Percentiles rank a stretch among this genome's conserved stretches.
phyloP scores from a whole-genome alignment of 2,329 filamentous ascomycete species.

The Aspergillus pseudonomiae region DNA sequence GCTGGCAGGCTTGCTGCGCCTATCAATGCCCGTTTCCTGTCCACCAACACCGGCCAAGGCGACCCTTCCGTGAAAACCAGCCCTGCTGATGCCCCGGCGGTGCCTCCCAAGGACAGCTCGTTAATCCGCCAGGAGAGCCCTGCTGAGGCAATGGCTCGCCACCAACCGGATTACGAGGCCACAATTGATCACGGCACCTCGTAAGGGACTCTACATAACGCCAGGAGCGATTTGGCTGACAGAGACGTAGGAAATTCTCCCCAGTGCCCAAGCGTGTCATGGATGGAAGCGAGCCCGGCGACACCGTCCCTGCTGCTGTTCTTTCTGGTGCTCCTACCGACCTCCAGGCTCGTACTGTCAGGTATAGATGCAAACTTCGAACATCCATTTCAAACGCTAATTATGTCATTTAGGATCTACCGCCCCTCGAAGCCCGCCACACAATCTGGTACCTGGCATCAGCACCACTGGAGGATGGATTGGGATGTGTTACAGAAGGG shows the following conservation, averaged over 20 bases:
- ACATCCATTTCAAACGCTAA: slow-evolving; percentile 15
- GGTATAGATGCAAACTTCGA: slow-evolving; percentile 59
- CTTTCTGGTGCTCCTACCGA: slow-evolving; percentile 92
- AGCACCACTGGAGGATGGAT: slow-evolving; percentile 92
- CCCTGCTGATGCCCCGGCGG: slow-evolving; percentile 47
- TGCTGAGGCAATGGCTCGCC: slow-evolving; percentile 57
- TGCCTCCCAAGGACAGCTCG: slow-evolving; percentile 42
- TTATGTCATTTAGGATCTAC: slow-evolving; percentile 71
- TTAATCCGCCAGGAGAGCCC: slow-evolving; percentile 56
- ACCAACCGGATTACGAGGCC: slow-evolving; percentile 80
- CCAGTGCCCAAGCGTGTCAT: slow-evolving; percentile 87
- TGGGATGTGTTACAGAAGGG: slow-evolving; percentile 94
- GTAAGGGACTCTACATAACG: slow-evolving; percentile 56
- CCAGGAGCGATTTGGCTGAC: slow-evolving; percentile 29
- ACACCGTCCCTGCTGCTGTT: slow-evolving; percentile 76
- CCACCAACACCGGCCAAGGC: slow-evolving; percentile 45
- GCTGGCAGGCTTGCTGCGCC: slow-evolving; percentile 33
- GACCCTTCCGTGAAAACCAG: slow-evolving; percentile 60
- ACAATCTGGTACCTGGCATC: slow-evolving; percentile 87
- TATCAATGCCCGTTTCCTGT: slow-evolving; percentile 41
- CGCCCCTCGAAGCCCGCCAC: slow-evolving; percentile 90
- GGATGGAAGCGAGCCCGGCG: slow-evolving; percentile 82
- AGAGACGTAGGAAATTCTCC: slow-evolving; percentile 72
- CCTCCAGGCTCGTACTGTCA: slow-evolving; percentile 88
- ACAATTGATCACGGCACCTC: slow-evolving; percentile 87